These are phyloP conservation scores for Gaeumannomyces sp. DNA, from an alignment of 2,329 filamentous ascomycete genomes.

Conservation along the genomic window DNA sequence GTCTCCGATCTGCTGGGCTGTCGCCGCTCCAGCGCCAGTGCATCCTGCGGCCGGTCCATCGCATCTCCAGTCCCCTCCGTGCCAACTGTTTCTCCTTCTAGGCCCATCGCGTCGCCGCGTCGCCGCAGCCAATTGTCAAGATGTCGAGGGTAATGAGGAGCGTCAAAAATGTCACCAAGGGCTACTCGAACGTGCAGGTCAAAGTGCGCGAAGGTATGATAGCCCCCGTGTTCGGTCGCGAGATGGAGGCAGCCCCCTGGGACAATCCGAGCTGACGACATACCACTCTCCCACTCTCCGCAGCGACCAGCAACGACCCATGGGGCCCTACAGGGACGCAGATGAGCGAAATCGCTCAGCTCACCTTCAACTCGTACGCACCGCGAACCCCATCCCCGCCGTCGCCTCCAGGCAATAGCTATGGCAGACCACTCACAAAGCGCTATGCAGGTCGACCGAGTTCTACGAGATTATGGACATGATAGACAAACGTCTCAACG, in stretches of 20 bases:
- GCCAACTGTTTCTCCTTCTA: neutral
- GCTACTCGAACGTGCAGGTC: conserved; percentile 92
- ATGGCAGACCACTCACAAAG: neutral
- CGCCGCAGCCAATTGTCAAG: conserved; percentile 25
- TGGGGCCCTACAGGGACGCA: conserved; percentile 97
- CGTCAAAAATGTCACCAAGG: conserved; percentile 99
- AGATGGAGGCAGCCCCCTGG: neutral
- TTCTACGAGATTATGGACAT: conserved; percentile 99
- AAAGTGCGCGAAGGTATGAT: conserved; percentile 92
- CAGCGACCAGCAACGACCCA: conserved; percentile 96
- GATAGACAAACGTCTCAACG: conserved; percentile 96
- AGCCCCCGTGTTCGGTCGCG: conserved; percentile 8
- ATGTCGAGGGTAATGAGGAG: conserved; percentile 98
- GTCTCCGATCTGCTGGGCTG: neutral
- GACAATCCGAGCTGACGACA: conserved; percentile 22
- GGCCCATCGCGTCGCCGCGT: conserved; percentile 2
- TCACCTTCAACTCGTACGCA: conserved; percentile 93
- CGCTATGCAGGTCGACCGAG: conserved; percentile 67
- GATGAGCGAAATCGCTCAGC: conserved; percentile 96
- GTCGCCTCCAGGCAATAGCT: neutral
- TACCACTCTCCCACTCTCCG: conserved; percentile 11
- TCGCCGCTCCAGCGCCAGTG: neutral
- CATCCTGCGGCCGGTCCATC: neutral
- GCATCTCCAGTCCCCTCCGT: neutral
- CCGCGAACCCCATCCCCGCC: conserved; percentile 2